Evolutionary conservation across 805 yeast genomes (phyloP).

Genomic region (Candida nemodendra): DNA sequence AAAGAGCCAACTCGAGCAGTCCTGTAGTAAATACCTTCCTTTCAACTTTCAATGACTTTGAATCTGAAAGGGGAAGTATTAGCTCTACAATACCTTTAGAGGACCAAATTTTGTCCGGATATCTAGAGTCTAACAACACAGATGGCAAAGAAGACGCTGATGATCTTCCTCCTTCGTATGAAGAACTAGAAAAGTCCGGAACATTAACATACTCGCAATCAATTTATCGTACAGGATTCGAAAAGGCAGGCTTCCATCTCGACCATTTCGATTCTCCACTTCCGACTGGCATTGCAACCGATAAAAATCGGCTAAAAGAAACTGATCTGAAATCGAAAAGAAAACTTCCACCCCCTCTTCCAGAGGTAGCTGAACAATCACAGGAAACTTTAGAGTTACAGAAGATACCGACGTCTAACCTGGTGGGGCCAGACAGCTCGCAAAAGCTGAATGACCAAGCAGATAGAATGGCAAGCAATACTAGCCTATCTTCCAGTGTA

Average conservation of each 20-base stretch:
- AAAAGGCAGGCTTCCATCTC: slow-evolving; percentile 35
- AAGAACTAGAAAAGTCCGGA: slow-evolving; percentile 35
- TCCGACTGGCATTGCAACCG: slow-evolving; percentile 2
- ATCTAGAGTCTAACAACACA: slow-evolving; percentile 9
- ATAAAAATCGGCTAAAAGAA: slow-evolving; percentile 1
- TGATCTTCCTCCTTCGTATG: slow-evolving; percentile 34
- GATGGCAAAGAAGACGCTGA: slow-evolving; percentile 11
- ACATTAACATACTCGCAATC: slow-evolving; percentile 32
- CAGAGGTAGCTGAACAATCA: slow-evolving; percentile 9
- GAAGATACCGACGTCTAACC: background rate
- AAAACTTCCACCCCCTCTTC: slow-evolving; percentile 26
- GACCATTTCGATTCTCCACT: slow-evolving; percentile 23
- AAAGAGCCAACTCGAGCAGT: slow-evolving; percentile 22
- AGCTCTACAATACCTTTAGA: slow-evolving; percentile 27
- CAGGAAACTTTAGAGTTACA: background rate
- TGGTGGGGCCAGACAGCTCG: background rate
- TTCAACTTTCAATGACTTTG: slow-evolving; percentile 2
- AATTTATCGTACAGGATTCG: slow-evolving; percentile 36
- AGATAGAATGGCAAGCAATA: slow-evolving; percentile 11
- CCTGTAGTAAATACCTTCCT: slow-evolving; percentile 26
- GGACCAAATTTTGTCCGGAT: slow-evolving; percentile 18
- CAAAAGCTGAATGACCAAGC: background rate
- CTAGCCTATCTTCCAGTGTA: slow-evolving; percentile 17
- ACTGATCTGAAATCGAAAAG: slow-evolving; percentile 19
- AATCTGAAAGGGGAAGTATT: slow-evolving; percentile 16